Evolutionary conservation across 768 basidiomycete species (phyloP).

Genomic region (Tulasnella sp.): DNA sequence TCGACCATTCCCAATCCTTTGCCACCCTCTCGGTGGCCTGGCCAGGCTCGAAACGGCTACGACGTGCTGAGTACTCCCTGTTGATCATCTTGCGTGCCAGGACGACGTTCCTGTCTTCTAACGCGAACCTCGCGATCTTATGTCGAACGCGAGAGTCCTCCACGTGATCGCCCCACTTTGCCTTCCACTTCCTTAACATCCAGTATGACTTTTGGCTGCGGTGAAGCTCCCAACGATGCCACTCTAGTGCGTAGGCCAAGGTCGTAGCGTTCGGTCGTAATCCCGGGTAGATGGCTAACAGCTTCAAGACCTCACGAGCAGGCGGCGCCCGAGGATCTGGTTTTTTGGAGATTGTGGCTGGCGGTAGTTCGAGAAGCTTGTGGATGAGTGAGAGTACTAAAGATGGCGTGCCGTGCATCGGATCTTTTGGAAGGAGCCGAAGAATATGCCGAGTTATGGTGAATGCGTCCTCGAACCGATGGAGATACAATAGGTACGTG

Average conservation of each 20-base stretch:
- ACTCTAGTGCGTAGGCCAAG: constrained; percentile 2
- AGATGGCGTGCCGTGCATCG: not conserved
- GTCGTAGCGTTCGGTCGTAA: not conserved
- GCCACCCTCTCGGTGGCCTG: not conserved
- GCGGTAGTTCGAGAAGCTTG: constrained; percentile 3
- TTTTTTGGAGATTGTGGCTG: constrained; percentile 3
- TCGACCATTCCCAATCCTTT: not conserved
- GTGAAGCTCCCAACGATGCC: not conserved
- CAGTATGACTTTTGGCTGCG: not conserved
- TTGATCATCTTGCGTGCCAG: constrained; percentile 9
- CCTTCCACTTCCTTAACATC: constrained; percentile 6
- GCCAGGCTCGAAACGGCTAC: not conserved
- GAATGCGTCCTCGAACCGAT: not conserved
- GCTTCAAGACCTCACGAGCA: not conserved
- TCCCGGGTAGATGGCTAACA: constrained; percentile 2
- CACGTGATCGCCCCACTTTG: constrained; percentile 7
- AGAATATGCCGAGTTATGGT: not conserved
- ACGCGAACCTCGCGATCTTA: constrained; percentile 6
- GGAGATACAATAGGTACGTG: constrained; percentile 1
- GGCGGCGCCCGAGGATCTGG: not conserved
- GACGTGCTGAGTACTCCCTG: not conserved
- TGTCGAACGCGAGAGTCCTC: constrained; percentile 1
- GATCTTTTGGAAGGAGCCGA: not conserved
- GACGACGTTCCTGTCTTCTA: not conserved
- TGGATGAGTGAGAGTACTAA: not conserved